A percentile compares a stretch with the other conserved stretches of the same genome.
These are phyloP conservation scores for Suillus spraguei DNA, from an alignment of 768 basidiomycete genomes.

Conservation along the genomic window DNA sequence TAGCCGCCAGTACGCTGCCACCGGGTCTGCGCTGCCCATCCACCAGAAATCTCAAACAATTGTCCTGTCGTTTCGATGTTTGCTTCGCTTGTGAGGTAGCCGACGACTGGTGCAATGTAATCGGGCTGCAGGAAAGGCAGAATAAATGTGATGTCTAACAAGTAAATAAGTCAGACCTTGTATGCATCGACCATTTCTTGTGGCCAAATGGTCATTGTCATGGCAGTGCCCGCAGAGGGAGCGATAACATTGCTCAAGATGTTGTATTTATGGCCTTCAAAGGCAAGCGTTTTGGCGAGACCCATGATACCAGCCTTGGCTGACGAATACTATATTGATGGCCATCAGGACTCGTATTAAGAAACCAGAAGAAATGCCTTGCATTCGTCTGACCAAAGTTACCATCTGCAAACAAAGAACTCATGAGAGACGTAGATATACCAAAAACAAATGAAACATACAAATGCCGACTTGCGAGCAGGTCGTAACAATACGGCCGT, in stretches of 20 bases:
- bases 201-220: constrained; percentile 87
- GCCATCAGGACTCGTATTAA: constrained; percentile 4
- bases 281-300: constrained; percentile 84
- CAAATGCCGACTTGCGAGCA: constrained; percentile 91
- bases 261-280: constrained; percentile 90
- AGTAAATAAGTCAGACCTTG: constrained; percentile 53
- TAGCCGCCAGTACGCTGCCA: constrained; percentile 92
- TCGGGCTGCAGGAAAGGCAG: constrained; percentile 60
- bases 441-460: constrained; percentile 41
- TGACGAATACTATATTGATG: constrained; percentile 67
- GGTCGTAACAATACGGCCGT: constrained; percentile 94
- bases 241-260: constrained; percentile 90
- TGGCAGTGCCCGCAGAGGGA: constrained; percentile 87
- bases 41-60: constrained; percentile 86
- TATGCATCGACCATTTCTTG: constrained; percentile 88
- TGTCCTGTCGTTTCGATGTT: constrained; percentile 73
- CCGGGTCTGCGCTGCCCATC: constrained; percentile 89
- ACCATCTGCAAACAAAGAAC: constrained; percentile 58
- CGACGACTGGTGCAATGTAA: constrained; percentile 90
- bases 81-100: constrained; percentile 83
- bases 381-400: constrained; percentile 96
- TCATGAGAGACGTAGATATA: constrained; percentile 7
- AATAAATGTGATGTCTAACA: neutral
- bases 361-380: constrained; percentile 18
- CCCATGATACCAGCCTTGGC: constrained; percentile 94